phyloP scores from a whole-genome alignment of 2,329 filamentous ascomycete species.

The Neonectria neomacrospora region DNA sequence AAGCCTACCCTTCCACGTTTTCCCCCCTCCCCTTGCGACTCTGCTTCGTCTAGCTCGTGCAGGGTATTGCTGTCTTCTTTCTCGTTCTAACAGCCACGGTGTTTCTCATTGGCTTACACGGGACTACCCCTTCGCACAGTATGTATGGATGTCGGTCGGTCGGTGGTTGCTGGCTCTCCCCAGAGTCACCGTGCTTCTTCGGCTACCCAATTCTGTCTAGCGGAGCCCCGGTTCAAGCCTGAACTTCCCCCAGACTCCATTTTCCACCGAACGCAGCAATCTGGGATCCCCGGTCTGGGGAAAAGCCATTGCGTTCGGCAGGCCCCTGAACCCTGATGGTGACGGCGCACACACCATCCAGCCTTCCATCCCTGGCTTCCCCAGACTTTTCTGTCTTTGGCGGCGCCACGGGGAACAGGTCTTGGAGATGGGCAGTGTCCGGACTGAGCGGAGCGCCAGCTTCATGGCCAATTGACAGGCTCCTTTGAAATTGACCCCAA shows the following conservation, averaged over 20 bases:
- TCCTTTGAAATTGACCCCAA: slow-evolving; percentile 2
- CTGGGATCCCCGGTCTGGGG: slow-evolving; percentile 41
- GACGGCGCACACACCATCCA: slow-evolving; percentile 45
- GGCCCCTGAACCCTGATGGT: slow-evolving; percentile 41
- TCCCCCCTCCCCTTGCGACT: slow-evolving; percentile 36
- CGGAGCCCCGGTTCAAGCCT: slow-evolving; percentile 34
- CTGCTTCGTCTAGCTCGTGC: slow-evolving; percentile 36
- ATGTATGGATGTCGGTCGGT: slow-evolving; percentile 16
- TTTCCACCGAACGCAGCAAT: slow-evolving; percentile 29
- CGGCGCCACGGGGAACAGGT: slow-evolving; percentile 21
- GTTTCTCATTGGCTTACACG: slow-evolving; percentile 30
- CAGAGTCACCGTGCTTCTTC: slow-evolving; percentile 38
- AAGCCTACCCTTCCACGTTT: slow-evolving; percentile 42
- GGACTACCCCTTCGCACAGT: slow-evolving; percentile 36
- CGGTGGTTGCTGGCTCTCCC: slow-evolving; percentile 28
- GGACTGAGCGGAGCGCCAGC: slow-evolving; percentile 10
- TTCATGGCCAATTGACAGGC: slow-evolving; percentile 6
- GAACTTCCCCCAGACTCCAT: slow-evolving; percentile 35
- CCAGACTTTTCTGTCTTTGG: slow-evolving; percentile 45
- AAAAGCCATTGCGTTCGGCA: slow-evolving; percentile 40
- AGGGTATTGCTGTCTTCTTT: slow-evolving; percentile 33
- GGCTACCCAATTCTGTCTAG: slow-evolving; percentile 44
- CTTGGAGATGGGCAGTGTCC: slow-evolving; percentile 14
- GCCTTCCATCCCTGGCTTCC: slow-evolving; percentile 48
- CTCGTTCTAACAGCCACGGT: slow-evolving; percentile 22